These are phyloP conservation scores for Podila epicladia DNA, from an alignment of 192 early-diverging fungal genomes.

Conservation along the genomic window DNA sequence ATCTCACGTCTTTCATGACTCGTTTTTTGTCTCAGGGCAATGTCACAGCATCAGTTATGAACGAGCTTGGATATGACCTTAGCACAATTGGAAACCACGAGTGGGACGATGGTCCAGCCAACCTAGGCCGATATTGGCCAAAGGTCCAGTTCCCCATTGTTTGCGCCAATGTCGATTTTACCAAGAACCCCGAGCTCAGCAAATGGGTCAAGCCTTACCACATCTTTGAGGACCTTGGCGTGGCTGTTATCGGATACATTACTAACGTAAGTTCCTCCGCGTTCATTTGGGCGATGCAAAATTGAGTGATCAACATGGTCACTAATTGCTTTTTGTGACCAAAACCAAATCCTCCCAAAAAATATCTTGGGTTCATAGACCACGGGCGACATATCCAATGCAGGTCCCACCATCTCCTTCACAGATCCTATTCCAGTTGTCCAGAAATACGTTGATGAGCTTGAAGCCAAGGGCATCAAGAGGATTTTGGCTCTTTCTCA, in stretches of 20 bases:
- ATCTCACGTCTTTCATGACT: neutral
- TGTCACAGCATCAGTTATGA: constrained; percentile 66
- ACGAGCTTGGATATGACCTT: constrained; percentile 70
- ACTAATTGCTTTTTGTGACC: neutral
- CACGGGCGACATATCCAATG: constrained; percentile 63
- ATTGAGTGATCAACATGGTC: neutral
- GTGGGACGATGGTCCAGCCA: constrained; percentile 72
- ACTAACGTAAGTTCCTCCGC: constrained; percentile 47
- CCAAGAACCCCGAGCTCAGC: constrained; percentile 52
- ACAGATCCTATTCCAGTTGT: constrained; percentile 66
- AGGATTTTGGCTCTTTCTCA: constrained; percentile 76
- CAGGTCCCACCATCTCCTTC: constrained; percentile 61
- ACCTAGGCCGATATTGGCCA: constrained; percentile 62
- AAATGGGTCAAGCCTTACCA: constrained; percentile 72
- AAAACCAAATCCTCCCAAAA: too few relatives aligned
- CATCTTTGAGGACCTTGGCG: constrained; percentile 69
- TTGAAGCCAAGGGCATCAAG: constrained; percentile 68
- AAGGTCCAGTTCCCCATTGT: constrained; percentile 71
- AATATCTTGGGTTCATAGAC: constrained; percentile 38
- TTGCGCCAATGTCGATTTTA: constrained; percentile 73
- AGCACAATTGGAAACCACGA: constrained; percentile 75
- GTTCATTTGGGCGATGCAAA: too few relatives aligned
- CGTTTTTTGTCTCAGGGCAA: constrained; percentile 49
- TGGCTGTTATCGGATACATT: constrained; percentile 76
- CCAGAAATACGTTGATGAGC: constrained; percentile 70